Base-by-base conservation (phyloP, 345 rosid species). In the Noccaea caerulescens region DNA sequence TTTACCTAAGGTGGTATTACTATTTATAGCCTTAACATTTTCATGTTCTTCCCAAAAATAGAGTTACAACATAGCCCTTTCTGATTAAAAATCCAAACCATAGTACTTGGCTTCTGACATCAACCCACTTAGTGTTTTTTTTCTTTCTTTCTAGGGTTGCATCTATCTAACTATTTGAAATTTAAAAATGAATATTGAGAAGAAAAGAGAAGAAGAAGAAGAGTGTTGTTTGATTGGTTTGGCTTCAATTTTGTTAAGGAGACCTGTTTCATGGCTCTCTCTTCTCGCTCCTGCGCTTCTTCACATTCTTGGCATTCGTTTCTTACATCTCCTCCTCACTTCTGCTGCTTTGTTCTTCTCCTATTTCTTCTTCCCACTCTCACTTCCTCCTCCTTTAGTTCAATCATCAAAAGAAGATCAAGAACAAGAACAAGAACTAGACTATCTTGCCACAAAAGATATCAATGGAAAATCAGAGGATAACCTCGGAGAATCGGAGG, bases 271-370 rank as follows among this genome's bases (percentile, higher is more conserved):
- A 66, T 75, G 83, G 81, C 58, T 81, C 45, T 65, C 71, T 64
- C 60, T 58, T 47, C 55, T 75, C 9, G 78, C 56, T 44, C 72
- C 76, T 50, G 50, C 68, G n/a, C 67, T 81, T 68, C 51, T 78
- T 64, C 30, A 50, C 68, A 54, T 77, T 59, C 18, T 73, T 27
- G 75, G 80, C 23, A 70, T 58, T 49, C 71, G 85, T 10, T 77
- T 78, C 58, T 75, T 66, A 13, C 73, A 77, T 64, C 42, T 76
- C 23, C 7, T 83, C 71, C 43, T 88, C 6, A 75, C 73, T 72
- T 78, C 83, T 20, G 58, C 83, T 18, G 63, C 80, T 72, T 60
- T 73, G 39, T 43, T 87, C 75, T 64, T 81, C 20, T 52, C 82
- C 38, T 67, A 86, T 3, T 78, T 75, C 34, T 42, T 72, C 55